Base-by-base conservation (phyloP, 306 rosid species). In the Vigna angularis region DNA sequence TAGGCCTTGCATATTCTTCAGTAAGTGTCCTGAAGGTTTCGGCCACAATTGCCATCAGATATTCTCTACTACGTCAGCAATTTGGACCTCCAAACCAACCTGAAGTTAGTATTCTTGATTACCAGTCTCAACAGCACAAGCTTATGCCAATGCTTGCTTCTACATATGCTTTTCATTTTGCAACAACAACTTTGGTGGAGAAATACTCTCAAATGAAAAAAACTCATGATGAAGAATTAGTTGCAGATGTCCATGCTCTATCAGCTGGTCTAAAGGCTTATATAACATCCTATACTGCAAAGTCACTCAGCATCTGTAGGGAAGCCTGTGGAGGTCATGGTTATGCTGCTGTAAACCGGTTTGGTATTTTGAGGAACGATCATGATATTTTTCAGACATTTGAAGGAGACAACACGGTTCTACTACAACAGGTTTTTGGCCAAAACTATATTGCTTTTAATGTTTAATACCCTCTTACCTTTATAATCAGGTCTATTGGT, bases 301-400 rank as follows among this genome's bases (percentile, higher is more conserved):
- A 89, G 87, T 89, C 98, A 53, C 85, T 95, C 88, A 95, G 90
- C 84, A 78, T 77, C 87, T 95, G 98, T 81, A 89, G 98, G 90
- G 98, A 95, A 83, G 91, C 98, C 63, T 95, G 98, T 84, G 98
- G 98, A 77, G 98, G 98, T 76, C 98, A 95, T 88, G 98, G 98
- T 58, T 95, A 95, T 76, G 98, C 98, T 79, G 97, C 97, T 17
- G 97, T 91, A 15, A 95, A 93, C 71, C 89, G 97, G 76, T 92
- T 95, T 80, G 98, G 98, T 53, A 79, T 22, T 79, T 83, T 95
- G 81, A 88, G 98, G 88, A 95, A 95, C 79, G 98, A 95, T 85
- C 98, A 95, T 79, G 98, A 95, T 74, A 95, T 95, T 74, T 95
- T 95, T 65, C 98, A 95, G 88, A 95, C 98, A 55, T 95, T 95